Conservation (phyloP, 495 filamentous ascomycete genomes). For the Rusavskia elegans region DNA sequence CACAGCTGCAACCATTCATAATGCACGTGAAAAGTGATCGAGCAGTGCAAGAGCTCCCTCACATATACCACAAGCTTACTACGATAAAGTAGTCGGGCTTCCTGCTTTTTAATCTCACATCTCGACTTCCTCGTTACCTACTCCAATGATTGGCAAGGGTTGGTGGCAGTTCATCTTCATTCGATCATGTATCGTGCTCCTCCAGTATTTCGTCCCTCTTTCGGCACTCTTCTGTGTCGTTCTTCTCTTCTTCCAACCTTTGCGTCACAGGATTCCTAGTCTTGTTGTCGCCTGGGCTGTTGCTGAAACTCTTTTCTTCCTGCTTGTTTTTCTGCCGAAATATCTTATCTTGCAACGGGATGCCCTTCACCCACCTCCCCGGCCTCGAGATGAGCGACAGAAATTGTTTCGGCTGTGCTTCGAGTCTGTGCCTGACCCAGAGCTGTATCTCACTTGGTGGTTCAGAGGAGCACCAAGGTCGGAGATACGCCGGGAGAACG, state of each 20-base stretch:
- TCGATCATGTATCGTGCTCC: slow-evolving; percentile 29
- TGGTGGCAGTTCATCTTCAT: slow-evolving; percentile 25
- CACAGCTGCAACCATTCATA: too few species aligned
- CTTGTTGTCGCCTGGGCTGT: slow-evolving; percentile 19
- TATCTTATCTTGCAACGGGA: slow-evolving; percentile 29
- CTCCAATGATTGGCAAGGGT: slow-evolving; percentile 19
- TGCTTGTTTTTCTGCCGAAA: slow-evolving; percentile 39
- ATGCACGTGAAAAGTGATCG: too few species aligned
- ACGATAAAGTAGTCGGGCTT: background rate
- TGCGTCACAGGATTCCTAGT: slow-evolving; percentile 10
- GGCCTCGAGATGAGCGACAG: slow-evolving; percentile 22
- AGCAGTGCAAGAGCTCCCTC: too few species aligned
- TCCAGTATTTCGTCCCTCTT: slow-evolving; percentile 37
- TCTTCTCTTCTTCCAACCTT: slow-evolving; percentile 18
- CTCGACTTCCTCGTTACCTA: background rate
- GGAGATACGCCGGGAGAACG: slow-evolving; percentile 48
- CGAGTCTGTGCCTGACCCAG: slow-evolving; percentile 34
- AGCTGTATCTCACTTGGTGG: slow-evolving; percentile 44
- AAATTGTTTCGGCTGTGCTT: slow-evolving; percentile 39
- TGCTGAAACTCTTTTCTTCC: slow-evolving; percentile 35
- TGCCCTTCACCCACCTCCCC: slow-evolving; percentile 35
- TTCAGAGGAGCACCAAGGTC: slow-evolving; percentile 40
- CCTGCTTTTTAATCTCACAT: too few species aligned
- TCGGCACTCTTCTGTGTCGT: slow-evolving; percentile 27
- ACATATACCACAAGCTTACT: too few species aligned